Conservation (phyloP, 2,329 filamentous ascomycete species). For the Ophiostoma ulmi region DNA sequence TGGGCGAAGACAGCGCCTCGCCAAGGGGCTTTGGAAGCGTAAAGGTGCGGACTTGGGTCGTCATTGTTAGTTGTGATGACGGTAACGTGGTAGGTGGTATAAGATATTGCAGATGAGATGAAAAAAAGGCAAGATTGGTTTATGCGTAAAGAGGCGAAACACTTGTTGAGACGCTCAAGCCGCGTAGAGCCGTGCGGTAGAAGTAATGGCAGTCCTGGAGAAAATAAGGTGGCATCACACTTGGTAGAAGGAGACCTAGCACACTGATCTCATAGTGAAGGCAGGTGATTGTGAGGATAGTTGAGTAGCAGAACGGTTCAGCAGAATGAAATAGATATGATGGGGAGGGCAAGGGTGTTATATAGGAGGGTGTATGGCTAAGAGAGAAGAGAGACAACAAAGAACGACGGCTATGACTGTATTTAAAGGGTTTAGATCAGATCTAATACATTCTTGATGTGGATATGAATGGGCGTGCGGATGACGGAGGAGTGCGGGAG, state of each 20-base stretch:
- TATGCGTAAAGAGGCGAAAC: slow-evolving; percentile 72
- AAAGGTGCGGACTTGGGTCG: slow-evolving; percentile 64
- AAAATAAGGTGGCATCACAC: slow-evolving; percentile 74
- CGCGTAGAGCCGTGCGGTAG: slow-evolving; percentile 81
- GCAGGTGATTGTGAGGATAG: neutral
- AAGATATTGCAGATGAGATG: neutral
- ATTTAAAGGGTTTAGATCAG: neutral
- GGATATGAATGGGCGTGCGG: slow-evolving; percentile 18
- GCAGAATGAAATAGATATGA: neutral
- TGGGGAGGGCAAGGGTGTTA: neutral
- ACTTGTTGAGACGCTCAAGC: slow-evolving; percentile 73
- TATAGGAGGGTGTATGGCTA: neutral
- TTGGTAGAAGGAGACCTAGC: neutral
- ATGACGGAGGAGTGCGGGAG: slow-evolving; percentile 11
- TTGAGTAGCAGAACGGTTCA: neutral
- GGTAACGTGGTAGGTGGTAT: slow-evolving; percentile 40
- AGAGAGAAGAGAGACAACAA: neutral
- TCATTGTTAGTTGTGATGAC: slow-evolving; percentile 39
- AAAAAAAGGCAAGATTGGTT: slow-evolving; percentile 17
- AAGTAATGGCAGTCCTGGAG: slow-evolving; percentile 89
- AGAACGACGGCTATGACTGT: slow-evolving; percentile 1
- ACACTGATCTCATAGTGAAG: slow-evolving; percentile 28
- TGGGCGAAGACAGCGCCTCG: slow-evolving; percentile 54
- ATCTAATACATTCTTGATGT: slow-evolving; percentile 13
- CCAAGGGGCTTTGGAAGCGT: slow-evolving; percentile 65